phyloP scores from a whole-genome alignment of 129 eudicot species.

The Ambrosia artemisiifolia region DNA sequence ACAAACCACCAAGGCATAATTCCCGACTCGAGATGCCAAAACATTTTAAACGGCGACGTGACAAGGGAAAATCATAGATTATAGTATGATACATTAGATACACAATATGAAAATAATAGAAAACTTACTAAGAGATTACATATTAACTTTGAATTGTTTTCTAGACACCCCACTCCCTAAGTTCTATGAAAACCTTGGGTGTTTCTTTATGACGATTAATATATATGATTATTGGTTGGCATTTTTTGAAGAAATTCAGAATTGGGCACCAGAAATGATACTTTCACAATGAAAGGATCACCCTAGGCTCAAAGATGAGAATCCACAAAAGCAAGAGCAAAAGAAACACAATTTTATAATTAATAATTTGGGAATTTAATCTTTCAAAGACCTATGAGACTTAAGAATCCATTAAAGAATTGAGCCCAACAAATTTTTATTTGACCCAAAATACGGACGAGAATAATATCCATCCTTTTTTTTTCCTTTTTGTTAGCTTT shows the following conservation, averaged over 20 bases:
- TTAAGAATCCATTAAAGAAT: background rate
- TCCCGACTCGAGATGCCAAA: no score
- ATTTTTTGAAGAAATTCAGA: background rate
- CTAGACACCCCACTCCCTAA: no score
- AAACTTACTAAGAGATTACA: no score
- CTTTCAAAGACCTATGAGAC: background rate
- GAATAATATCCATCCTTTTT: conserved; percentile 13
- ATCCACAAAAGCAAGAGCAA: conserved; percentile 18
- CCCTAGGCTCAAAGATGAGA: conserved; percentile 20
- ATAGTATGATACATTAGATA: no score
- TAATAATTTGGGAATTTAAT: conserved; percentile 2
- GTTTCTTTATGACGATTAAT: no score
- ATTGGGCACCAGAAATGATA: background rate
- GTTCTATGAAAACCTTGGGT: no score
- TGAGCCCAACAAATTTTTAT: background rate
- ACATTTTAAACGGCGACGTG: no score
- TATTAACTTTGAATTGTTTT: no score
- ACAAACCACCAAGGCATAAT: no score
- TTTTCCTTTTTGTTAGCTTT: background rate
- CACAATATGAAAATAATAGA: no score
- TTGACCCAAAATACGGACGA: conserved; percentile 20
- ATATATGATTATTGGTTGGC: background rate
- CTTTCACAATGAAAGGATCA: conserved; percentile 14
- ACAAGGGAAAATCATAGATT: no score
- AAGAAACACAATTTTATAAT: background rate